Conservation (phyloP, 1,139 yeast genomes). For the Zygosaccharomyces sapae region DNA sequence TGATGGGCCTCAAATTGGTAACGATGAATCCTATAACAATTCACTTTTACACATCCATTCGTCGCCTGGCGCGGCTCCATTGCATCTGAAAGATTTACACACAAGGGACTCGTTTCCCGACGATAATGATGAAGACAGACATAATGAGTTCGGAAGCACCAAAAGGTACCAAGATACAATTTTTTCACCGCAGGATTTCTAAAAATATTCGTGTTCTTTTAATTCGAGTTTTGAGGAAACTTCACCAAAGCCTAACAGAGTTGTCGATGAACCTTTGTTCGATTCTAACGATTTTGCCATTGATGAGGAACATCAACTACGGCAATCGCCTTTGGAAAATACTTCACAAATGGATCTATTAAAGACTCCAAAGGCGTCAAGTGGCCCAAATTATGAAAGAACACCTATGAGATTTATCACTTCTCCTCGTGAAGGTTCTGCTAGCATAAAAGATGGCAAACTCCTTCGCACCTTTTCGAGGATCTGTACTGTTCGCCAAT, state of each 20-base stretch:
- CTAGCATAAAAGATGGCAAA: conserved; percentile 33
- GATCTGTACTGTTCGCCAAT: conserved; percentile 36
- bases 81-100: conserved; percentile 8
- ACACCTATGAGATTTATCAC: conserved; percentile 25
- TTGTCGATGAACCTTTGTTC: conserved; percentile 8
- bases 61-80: conserved; percentile 13
- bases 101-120: conserved; percentile 7
- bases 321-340: conserved; percentile 14
- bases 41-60: conserved; percentile 11
- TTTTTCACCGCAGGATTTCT: conserved; percentile 24
- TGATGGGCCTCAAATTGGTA: not conserved
- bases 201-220: conserved; percentile 34
- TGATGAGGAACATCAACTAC: conserved; percentile 6
- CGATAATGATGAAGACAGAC: conserved; percentile 5
- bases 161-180: conserved; percentile 17
- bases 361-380: conserved; percentile 27
- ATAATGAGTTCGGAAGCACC: conserved; percentile 14
- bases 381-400: conserved; percentile 17
- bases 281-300: conserved; percentile 10
- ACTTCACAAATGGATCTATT: conserved; percentile 17
- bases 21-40: conserved; percentile 1
- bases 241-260: conserved; percentile 23
- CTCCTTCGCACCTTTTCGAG: conserved; percentile 35
- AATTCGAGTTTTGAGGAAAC: conserved; percentile 34
- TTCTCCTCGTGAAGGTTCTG: conserved; percentile 29